Evolutionary conservation across 2,329 filamentous ascomycete genomes (phyloP).

Genomic region (Sporothrix euskadiensis): DNA sequence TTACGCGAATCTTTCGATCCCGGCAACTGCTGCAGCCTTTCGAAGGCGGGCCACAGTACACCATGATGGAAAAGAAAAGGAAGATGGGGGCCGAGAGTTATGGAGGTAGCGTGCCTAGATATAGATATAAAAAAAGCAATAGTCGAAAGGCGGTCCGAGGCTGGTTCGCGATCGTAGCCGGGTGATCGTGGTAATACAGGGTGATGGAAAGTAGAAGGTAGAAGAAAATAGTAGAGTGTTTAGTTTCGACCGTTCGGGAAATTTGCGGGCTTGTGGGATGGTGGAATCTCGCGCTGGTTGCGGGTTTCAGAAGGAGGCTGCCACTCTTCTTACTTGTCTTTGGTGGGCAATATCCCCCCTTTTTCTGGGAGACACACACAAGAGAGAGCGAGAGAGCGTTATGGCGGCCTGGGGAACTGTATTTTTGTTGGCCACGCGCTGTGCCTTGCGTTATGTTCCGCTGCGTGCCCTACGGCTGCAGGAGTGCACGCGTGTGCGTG

Average conservation of each 20-base stretch:
- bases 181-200: not conserved
- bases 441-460: constrained; percentile 2
- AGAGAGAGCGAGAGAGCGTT: not conserved
- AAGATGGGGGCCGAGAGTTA: not conserved
- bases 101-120: not conserved
- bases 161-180: not conserved
- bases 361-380: not conserved
- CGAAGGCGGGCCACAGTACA: constrained; percentile 60
- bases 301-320: constrained; percentile 7
- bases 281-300: constrained; percentile 17
- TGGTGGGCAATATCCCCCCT: not conserved
- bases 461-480: not conserved
- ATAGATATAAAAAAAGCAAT: not conserved
- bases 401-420: not conserved
- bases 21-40: constrained; percentile 58
- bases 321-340: not conserved
- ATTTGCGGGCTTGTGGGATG: constrained; percentile 18
- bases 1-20: constrained; percentile 57
- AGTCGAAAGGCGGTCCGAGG: not conserved
- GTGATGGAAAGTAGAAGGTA: not conserved
- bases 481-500: not conserved
- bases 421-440: not conserved
- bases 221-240: constrained; percentile 12
- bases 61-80: constrained; percentile 44
- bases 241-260: constrained; percentile 21